Evolutionary conservation across 768 basidiomycete genomes (phyloP), one percentile per base, ranked within the genome.

Genomic region (Auriscalpium vulgare): DNA sequence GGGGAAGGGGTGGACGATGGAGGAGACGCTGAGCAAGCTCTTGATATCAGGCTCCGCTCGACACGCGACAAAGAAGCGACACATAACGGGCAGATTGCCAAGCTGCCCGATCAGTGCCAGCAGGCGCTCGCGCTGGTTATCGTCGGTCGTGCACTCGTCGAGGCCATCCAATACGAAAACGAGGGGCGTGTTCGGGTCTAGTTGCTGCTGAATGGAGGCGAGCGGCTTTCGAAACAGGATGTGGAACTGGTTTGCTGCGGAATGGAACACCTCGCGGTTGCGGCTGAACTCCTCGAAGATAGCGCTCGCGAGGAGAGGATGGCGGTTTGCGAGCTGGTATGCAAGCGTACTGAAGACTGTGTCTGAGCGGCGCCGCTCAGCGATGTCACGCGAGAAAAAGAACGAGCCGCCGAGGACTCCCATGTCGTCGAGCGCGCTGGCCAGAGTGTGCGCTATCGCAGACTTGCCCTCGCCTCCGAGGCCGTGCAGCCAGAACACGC

Each of bases 381-480:
- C 52, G 29, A 61, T 49, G 14, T 54, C 56, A 2, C 63, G 58
- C 37, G 67, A 63, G 55, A 72, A 73, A 58, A 68, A 69, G 57
- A 69, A 73, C 16, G 63, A 71, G 3, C 69, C 67, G 4, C 71
- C 73, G 14, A 75, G 68, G 10, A 55, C 47, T 3, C 60, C 56
- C 13, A 54, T 46, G 5, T 63, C 47, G 14, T 59, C 50, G 13
- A 67, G 62, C 17, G 52, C 54, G 6, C 61, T 17, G 13, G 69
- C 68, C n/a, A 75, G 57, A 7, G 71, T 68, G 38, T 69, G 66
- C 7, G 72, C 66, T 16, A 76, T 70, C 23, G 72, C 58, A 2
- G 72, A 72, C 59, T 74, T 75, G 10, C 75, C 75, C 10, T 59
- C 63, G 10, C 74, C 75, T 11, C 73, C 71, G 14, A 61, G 59